A percentile compares a stretch with the other conserved stretches of the same genome.
phyloP scores from a whole-genome alignment of 257 asterid species.

The Knoxia roxburghii region DNA sequence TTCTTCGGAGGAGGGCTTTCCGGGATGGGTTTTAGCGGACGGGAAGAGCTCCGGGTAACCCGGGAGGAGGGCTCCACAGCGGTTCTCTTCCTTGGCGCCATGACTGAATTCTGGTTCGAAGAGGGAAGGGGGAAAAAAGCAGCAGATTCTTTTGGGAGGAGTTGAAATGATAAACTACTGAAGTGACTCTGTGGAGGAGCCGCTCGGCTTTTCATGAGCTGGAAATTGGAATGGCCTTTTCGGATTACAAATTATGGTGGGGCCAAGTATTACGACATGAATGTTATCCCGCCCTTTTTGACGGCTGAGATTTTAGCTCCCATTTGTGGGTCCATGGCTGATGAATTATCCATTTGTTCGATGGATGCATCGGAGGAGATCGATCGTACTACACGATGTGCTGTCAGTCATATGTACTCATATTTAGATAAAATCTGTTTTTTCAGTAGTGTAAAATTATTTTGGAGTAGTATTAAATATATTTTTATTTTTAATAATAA shows the following conservation, averaged over 20 bases:
- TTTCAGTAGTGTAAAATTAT: no score
- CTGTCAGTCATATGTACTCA: no score
- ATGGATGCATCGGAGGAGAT: no score
- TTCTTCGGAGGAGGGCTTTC: constrained; percentile 24
- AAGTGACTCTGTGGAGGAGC: neutral
- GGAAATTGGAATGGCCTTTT: no score
- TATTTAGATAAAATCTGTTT: no score
- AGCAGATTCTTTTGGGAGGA: no score
- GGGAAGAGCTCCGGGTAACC: constrained; percentile 8
- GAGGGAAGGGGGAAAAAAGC: neutral
- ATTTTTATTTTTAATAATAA: no score
- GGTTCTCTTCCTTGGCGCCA: constrained; percentile 34
- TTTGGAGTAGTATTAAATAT: no score
- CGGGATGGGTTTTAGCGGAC: constrained; percentile 14
- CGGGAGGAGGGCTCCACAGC: constrained; percentile 21
- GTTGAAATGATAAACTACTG: neutral
- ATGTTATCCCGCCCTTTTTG: constrained; percentile 52
- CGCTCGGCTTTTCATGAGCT: constrained; percentile 24
- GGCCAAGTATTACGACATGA: neutral
- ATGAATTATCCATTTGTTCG: no score
- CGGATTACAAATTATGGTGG: neutral
- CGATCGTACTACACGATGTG: no score
- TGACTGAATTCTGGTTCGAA: constrained; percentile 6
- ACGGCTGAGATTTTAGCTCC: constrained; percentile 33
- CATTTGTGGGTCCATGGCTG: neutral